A percentile compares a stretch with the other conserved stretches of the same genome.
These are phyloP conservation scores for Solanum gandarillasii DNA, from an alignment of 257 asterid genomes.

Conservation along the genomic window DNA sequence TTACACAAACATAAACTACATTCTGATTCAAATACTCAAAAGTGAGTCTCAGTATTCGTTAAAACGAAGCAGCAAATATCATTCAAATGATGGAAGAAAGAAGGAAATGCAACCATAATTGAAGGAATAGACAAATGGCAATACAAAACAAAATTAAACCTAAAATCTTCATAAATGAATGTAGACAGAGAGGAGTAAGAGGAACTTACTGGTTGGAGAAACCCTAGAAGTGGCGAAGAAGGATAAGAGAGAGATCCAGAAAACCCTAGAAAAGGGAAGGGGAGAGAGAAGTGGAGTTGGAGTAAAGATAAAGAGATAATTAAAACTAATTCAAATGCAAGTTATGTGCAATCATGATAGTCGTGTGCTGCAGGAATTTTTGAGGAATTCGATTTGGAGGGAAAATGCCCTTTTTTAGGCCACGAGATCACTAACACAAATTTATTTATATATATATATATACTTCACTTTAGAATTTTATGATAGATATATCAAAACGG, in stretches of 20 bases:
- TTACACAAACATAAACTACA: background rate
- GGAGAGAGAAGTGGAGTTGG: background rate
- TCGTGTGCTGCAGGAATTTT: background rate
- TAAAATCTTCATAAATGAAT: background rate
- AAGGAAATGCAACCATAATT: background rate
- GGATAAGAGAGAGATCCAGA: background rate
- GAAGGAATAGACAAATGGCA: background rate
- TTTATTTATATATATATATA: no score
- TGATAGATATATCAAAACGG: no score
- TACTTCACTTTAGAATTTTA: no score
- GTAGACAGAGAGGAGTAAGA: background rate
- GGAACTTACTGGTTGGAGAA: constrained; percentile 5
- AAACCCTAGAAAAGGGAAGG: constrained; percentile 1
- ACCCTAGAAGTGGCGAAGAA: background rate
- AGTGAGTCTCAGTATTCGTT: background rate
- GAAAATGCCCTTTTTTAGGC: background rate
- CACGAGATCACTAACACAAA: no score
- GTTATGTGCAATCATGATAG: background rate
- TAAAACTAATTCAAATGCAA: background rate
- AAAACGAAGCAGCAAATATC: background rate
- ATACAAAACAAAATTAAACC: background rate
- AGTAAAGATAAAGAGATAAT: constrained; percentile 1
- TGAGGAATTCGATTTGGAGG: background rate
- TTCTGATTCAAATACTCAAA: background rate
- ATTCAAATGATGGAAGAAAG: background rate